Percentiles rank a stretch among this genome's conserved stretches.
phyloP scores from a whole-genome alignment of 1,284 basidiomycete genomes.

The Limonomyces culmigenus region DNA sequence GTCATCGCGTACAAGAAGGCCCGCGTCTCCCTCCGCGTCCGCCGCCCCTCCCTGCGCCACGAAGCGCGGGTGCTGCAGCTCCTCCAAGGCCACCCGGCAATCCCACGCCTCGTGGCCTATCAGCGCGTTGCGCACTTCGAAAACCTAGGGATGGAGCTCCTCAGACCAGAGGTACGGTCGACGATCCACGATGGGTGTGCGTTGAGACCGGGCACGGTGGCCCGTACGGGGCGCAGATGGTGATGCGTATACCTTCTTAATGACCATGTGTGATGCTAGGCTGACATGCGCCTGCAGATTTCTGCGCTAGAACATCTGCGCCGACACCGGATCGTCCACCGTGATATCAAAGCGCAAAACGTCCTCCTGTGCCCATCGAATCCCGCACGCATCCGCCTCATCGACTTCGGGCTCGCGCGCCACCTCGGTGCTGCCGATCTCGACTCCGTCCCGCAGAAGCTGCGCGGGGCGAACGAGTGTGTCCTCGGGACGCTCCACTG shows the following conservation, averaged over 20 bases:
- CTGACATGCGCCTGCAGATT: too few relatives aligned
- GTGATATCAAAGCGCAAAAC: conserved; percentile 8
- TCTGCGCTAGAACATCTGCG: conserved; percentile 3
- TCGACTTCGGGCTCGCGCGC: conserved; percentile 7
- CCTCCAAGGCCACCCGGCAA: conserved; percentile 7
- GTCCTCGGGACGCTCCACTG: conserved; percentile 3
- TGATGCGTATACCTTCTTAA: too few relatives aligned
- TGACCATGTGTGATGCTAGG: too few relatives aligned
- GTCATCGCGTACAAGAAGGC: background rate
- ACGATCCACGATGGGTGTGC: too few relatives aligned
- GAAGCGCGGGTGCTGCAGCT: conserved; percentile 6
- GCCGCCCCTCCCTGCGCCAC: conserved; percentile 5
- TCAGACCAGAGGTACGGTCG: background rate
- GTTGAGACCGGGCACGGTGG: too few relatives aligned
- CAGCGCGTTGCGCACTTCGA: conserved; percentile 7
- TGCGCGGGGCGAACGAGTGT: background rate
- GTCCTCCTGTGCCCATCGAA: conserved; percentile 5
- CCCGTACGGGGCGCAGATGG: too few relatives aligned
- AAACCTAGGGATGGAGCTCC: conserved; percentile 6
- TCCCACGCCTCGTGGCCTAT: conserved; percentile 6
- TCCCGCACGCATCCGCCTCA: conserved; percentile 4
- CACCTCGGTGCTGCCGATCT: conserved; percentile 2
- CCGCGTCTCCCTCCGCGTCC: conserved; percentile 6
- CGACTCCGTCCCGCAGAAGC: background rate
- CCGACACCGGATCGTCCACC: conserved; percentile 5